Conservation (phyloP, 2,329 filamentous ascomycete genomes). For the Pyrenochaeta sp. region DNA sequence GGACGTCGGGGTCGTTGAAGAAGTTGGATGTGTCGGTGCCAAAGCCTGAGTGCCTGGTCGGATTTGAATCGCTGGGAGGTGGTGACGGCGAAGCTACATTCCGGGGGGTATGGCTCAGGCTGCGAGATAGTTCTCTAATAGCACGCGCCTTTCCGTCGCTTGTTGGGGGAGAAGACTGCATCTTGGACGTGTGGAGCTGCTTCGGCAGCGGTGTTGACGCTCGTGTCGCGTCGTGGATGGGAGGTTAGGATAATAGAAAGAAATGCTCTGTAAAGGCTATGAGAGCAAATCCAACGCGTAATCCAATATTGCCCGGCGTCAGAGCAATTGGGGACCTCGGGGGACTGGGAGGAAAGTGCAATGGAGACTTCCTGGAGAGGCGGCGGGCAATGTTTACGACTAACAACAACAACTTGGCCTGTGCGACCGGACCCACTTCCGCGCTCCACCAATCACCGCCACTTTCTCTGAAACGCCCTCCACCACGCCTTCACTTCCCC, state of each 20-base stretch:
- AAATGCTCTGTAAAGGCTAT: constrained; percentile 35
- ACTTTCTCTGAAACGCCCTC: too few species aligned
- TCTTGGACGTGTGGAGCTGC: constrained; percentile 30
- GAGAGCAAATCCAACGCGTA: constrained; percentile 22
- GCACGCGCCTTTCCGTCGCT: constrained; percentile 49
- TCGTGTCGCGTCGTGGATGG: constrained; percentile 41
- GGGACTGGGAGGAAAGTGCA: constrained; percentile 38
- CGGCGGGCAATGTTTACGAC: constrained; percentile 27
- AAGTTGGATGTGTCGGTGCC: constrained; percentile 34
- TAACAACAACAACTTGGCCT: too few species aligned
- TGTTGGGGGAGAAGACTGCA: constrained; percentile 47
- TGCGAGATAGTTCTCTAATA: constrained; percentile 47
- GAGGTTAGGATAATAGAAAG: constrained; percentile 35
- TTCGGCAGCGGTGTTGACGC: constrained; percentile 21
- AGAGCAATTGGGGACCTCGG: constrained; percentile 20
- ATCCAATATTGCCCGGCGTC: constrained; percentile 27
- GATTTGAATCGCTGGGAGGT: constrained; percentile 46
- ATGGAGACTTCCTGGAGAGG: constrained; percentile 18
- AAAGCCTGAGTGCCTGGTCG: constrained; percentile 42
- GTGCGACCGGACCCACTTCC: constrained; percentile 16
- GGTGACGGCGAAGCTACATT: constrained; percentile 39
- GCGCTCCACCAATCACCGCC: constrained; percentile 16
- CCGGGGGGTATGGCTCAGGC: constrained; percentile 42
- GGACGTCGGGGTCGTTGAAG: constrained; percentile 45
- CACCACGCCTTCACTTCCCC: constrained; percentile 11